Conservation (phyloP, 1,139 yeast species). For the Waltiozyma sp. region DNA sequence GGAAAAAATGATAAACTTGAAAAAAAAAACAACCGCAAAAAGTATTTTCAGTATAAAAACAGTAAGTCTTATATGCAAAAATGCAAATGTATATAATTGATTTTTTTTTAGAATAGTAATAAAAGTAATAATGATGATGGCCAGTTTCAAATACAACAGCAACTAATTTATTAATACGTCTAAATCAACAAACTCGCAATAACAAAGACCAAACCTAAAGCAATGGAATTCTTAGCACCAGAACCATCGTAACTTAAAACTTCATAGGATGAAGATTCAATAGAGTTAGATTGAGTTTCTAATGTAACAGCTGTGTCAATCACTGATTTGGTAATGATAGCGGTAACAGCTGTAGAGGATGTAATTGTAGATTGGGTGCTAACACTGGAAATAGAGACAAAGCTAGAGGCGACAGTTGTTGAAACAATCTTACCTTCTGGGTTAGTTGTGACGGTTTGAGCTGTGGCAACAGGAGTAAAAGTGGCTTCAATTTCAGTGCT, state of each 20-base stretch:
- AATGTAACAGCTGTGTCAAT: not conserved
- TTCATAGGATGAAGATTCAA: not conserved
- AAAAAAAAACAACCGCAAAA: too few species aligned
- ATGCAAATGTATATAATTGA: too few species aligned
- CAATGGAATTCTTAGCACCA: conserved; percentile 1
- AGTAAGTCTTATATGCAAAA: not conserved
- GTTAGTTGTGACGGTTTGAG: not conserved
- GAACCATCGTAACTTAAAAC: conserved; percentile 1
- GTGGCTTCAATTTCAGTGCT: not conserved
- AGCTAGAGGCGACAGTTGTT: conserved; percentile 1
- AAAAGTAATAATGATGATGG: too few species aligned
- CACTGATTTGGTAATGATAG: not conserved
- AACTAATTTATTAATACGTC: too few species aligned
- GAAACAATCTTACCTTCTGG: conserved; percentile 1
- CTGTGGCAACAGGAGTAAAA: not conserved
- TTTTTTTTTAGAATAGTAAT: not conserved
- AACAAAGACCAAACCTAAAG: not conserved
- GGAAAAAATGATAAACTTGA: too few species aligned
- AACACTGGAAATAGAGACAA: conserved; percentile 1
- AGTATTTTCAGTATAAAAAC: too few species aligned
- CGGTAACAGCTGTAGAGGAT: not conserved
- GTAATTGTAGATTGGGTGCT: not conserved
- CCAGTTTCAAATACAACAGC: not conserved
- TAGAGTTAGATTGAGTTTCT: not conserved
- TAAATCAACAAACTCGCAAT: not conserved